Base-by-base conservation (phyloP, 2,329 filamentous ascomycete species). In the Elsinoe perseae region DNA sequence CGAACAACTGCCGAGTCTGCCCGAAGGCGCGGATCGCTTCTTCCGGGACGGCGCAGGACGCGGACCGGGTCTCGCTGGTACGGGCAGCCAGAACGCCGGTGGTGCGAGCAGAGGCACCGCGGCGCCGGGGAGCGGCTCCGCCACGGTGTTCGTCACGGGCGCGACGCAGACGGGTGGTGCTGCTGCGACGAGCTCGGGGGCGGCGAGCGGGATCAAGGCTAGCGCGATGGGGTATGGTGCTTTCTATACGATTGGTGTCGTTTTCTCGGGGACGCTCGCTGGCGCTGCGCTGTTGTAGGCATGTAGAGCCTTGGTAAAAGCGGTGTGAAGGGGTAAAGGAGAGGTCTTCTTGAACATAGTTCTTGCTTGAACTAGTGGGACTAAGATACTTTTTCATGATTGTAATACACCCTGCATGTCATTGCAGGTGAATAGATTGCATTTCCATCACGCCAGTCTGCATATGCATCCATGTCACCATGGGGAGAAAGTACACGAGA, bases 21-120 rank as follows among this genome's bases (percentile, higher is more conserved):
- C 82, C 25, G 65, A 70, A 3, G 74, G 73, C 32, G 81, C 81
- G 20, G 68, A 73, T 66, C 74, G 78, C 64, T 83, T 76, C 73
- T 75, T 85, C 72, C 75, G 73, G 58, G 68, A 77, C 5, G 82
- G 82, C 63, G 80, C 81, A 44, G 82, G 82, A 50, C 72, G 70
- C 34, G 80, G 78, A 3, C 72, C 73, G 23, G 82, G 82, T 64
- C 79, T 85, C 61, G 60, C 57, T 10, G 82, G 81, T 46, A 56
- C 68, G 58, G 82, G 82, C 28, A 79, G 75, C 59, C 80, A 83
- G 72, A 73, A 75, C 58, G 70, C 79, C 30, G 80, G 80, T 54
- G 74, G 75, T 58, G 65, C 68, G 32, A 76, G 75, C 55, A 70
- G 75, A 48, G 72, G 69, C 27, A 77, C 75, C 58, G 75, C 79